Evolutionary conservation across 1,284 basidiomycete genomes (phyloP), one percentile per base, ranked within the genome.

Genomic region (Cryptococcus sp.): DNA sequence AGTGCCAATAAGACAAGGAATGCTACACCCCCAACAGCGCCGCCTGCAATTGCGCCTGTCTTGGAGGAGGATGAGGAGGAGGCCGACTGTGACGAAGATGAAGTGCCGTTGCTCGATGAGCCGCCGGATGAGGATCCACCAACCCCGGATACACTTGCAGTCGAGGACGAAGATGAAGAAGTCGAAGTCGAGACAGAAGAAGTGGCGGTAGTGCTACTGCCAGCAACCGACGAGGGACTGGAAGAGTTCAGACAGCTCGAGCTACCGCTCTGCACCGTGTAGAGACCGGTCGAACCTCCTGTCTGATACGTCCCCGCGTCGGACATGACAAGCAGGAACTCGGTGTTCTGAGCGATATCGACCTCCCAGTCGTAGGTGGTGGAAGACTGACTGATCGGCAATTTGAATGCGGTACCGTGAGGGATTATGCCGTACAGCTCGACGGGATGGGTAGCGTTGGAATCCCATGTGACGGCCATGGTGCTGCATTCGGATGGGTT

Each of bases 1-100:
- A 69, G 25, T 5, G 60, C 62, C 5, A 77, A 58, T 1, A 75
- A 49, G 35, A 69, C 65, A 40, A 77, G 54, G 50, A 70, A 72
- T 4, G 70, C 71, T 20, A 75, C 70, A 44, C 75, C 75, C 11
- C 75, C 75, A 1, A 77, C 62, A 13, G 64, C 62, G 1, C 75
- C 75, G 7, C 75, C 75, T 0, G 70, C 74, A 39, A 77, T 75
- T 0, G 75, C 72, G 15, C 75, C 75, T 3, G 56, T 65, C 23
- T 70, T 54, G 47, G 51, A 39, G 2, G 38, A 19, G 5, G 23
- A 19, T 2, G n/a, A 19, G 6, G 22, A 15, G n/a, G n/a, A n/a
- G n/a, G 4, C 6, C n/a, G 42, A 45, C 5, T 4, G n/a, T 11
- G 42, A 41, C 13, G 46, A 40, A 3, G 44, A 40, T 3, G 52